Evolutionary conservation across 2,329 filamentous ascomycete genomes (phyloP).

Genomic region (Penicillium sclerotigenum): DNA sequence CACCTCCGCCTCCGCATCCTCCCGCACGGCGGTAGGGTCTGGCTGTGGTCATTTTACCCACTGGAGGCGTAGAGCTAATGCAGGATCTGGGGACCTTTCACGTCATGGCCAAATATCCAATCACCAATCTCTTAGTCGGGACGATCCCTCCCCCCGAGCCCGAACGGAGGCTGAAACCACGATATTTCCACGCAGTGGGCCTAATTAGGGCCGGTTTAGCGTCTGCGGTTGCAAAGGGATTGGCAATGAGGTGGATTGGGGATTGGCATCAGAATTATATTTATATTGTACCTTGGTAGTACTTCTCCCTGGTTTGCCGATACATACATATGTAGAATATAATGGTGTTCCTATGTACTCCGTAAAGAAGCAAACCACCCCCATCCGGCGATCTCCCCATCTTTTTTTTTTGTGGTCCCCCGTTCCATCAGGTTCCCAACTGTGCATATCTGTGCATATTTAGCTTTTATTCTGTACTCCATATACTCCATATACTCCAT

Average conservation of each 20-base stretch:
- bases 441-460: background rate
- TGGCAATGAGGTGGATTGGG: background rate
- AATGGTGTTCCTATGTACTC: background rate
- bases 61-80: conserved; percentile 1
- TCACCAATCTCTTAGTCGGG: background rate
- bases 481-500: background rate
- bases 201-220: conserved; percentile 9
- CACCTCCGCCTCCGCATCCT: background rate
- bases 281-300: background rate
- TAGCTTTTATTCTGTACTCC: background rate
- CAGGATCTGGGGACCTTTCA: background rate
- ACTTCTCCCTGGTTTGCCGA: background rate
- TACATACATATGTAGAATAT: background rate
- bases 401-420: background rate
- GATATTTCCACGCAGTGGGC: conserved; percentile 14
- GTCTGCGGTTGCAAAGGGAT: background rate
- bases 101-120: background rate
- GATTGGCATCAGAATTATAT: too few relatives aligned
- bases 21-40: background rate
- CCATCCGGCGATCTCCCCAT: conserved; percentile 12
- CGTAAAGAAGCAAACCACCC: background rate
- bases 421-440: background rate
- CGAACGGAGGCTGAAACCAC: conserved; percentile 3
- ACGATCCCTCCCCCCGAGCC: conserved; percentile 2
- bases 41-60: background rate